phyloP scores from a whole-genome alignment of 495 filamentous ascomycete species.

The Aspergillus wentii region DNA sequence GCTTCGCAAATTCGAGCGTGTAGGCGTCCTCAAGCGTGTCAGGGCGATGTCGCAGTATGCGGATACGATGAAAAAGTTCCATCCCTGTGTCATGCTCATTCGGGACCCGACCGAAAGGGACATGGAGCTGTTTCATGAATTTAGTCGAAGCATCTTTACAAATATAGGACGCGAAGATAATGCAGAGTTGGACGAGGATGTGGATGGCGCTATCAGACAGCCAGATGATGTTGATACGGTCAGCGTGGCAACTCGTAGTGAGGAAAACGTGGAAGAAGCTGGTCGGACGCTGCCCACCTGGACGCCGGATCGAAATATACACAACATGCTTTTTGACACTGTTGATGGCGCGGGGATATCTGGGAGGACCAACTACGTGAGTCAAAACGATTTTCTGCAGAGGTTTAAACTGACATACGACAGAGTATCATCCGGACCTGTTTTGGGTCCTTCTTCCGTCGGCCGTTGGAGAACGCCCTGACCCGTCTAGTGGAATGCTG shows the following conservation, averaged over 20 bases:
- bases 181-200: constrained; percentile 33
- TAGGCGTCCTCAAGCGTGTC: constrained; percentile 66
- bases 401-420: constrained; percentile 4
- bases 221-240: constrained; percentile 15
- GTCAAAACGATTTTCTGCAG: constrained; percentile 5
- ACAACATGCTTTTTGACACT: constrained; percentile 51
- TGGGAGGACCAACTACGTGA: constrained; percentile 50
- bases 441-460: constrained; percentile 51
- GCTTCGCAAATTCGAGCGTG: constrained; percentile 61
- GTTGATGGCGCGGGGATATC: constrained; percentile 44
- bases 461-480: constrained; percentile 54
- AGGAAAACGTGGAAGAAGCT: constrained; percentile 26
- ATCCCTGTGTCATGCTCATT: constrained; percentile 65
- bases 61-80: constrained; percentile 22
- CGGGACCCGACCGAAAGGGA: constrained; percentile 68
- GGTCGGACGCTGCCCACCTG: constrained; percentile 46
- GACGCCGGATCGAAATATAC: constrained; percentile 46
- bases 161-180: constrained; percentile 35
- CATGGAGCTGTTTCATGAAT: constrained; percentile 50
- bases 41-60: constrained; percentile 51
- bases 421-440: constrained; percentile 44
- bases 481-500: constrained; percentile 54
- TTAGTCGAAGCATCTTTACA: constrained; percentile 19
- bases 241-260: constrained; percentile 17
- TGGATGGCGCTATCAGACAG: too few species aligned